Base-by-base conservation (phyloP, 352 stramenopile species). In the Phytophthora palmivora region DNA sequence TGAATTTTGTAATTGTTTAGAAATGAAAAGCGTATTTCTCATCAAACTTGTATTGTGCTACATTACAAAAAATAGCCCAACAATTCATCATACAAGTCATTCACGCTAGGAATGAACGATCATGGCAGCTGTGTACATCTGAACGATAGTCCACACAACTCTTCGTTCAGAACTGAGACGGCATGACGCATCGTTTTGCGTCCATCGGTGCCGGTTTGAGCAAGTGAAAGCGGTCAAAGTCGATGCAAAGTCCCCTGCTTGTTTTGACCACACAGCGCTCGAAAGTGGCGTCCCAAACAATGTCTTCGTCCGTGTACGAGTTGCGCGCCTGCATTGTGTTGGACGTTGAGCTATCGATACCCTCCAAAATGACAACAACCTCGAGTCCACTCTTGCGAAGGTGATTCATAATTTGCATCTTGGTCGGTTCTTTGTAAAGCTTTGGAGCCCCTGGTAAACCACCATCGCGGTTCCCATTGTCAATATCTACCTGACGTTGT, bases 311-410 rank as follows among this genome's bases (percentile, higher is more conserved):
- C 7, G 78, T 92, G 74, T 93, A 94, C 26, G 87, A 95, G 52
- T 91, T 80, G 10, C 85, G 79, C 10, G 82, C 87, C 51, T 96
- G 87, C 85, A 94, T 96, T 16, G 87, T 96, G 69, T 92, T 94
- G 42, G 84, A 93, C 28, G 87, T 96, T 26, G 82, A 91, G 30
- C 80, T 84, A 42, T 96, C 87, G 50, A 93, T 93, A 30, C 87
- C 87, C 50, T 96, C 87, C 26, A 96, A 71, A 12, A 96, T 78
- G 15, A 84, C 85, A 38, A 96, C 70, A 16, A 96, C 82, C 52
- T 96, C 87, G 2, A 96, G 64, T 46, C 91, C 82, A 6, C 82
- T 84, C 36, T 78, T 74, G 46, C 63, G 68, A 19, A 96, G 24
- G 45, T 95, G 87, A 37, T 79, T 77, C 58, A 80, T 70, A 48